phyloP scores from a whole-genome alignment of 2,329 filamentous ascomycete species.

The Mariannaea elegans region DNA sequence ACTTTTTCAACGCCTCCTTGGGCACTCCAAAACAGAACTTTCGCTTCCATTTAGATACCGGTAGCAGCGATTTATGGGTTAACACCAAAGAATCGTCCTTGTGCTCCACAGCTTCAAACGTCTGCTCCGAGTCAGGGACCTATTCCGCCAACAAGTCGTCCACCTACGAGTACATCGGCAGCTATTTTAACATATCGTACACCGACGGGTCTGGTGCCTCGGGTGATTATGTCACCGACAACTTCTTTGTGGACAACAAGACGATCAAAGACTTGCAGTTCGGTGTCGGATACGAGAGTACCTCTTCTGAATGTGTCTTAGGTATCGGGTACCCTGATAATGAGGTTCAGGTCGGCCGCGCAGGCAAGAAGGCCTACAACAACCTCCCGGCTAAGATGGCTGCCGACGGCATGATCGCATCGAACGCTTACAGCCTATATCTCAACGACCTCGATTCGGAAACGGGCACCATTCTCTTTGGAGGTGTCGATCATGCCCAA shows the following conservation, averaged over 20 bases:
- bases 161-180: conserved; percentile 77
- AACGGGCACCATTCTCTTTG: conserved; percentile 76
- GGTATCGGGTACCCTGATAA: conserved; percentile 85
- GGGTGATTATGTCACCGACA: conserved; percentile 85
- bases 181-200: conserved; percentile 87
- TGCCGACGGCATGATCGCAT: conserved; percentile 66
- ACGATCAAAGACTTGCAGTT: conserved; percentile 71
- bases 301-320: conserved; percentile 75
- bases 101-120: conserved; percentile 59
- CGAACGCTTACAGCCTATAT: conserved; percentile 78
- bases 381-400: conserved; percentile 76
- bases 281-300: conserved; percentile 73
- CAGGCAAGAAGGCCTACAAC: conserved; percentile 63
- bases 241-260: conserved; percentile 65
- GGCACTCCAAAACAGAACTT: conserved; percentile 69
- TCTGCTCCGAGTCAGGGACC: conserved; percentile 70
- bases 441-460: conserved; percentile 75
- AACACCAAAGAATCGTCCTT: conserved; percentile 71
- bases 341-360: conserved; percentile 75
- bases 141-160: conserved; percentile 78
- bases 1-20: conserved; percentile 69
- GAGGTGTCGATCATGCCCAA: conserved; percentile 74
- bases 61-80: conserved; percentile 75
- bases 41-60: conserved; percentile 71
- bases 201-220: conserved; percentile 80